Evolutionary conservation across 768 basidiomycete species (phyloP), one percentile per base, ranked within the genome.

Genomic region (Boletus rubropictus): DNA sequence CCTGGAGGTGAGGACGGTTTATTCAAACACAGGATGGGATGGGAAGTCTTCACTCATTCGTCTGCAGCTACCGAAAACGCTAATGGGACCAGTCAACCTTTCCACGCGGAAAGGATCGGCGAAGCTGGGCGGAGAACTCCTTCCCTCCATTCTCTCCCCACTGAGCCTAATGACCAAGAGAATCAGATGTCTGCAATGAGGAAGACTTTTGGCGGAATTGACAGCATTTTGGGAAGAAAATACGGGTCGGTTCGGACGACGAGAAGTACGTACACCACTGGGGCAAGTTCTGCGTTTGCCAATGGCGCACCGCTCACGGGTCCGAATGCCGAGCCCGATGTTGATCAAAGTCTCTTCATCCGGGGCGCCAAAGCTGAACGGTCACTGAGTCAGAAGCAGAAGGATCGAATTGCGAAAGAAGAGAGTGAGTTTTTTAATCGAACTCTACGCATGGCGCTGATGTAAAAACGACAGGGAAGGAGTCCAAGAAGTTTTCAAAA

Each of bases 401-500:
- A 69, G 58, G 58, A 69, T 1, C 78, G 69, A 52, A 77, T 84
- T 22, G 54, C 51, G 18, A 84, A 75, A 56, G 63, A 60, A 24
- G 80, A 81, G 65, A 63, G 84, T 82, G 32, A 38, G 76, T 44
- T 39, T 14, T 43, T 25, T 14, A 15, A 4, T 20, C 29, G 28
- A 14, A 31, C 12, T 28, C 15, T 3, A 22, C 17, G 6, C 15
- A 41, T 17, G n/a, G 1, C 3, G 7, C 40, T 48, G 25, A 55
- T 22, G 17, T 24, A 8, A 5, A 17, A 20, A 28, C 3, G 25
- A 2, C 52, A 86, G 84, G 65, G 42, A 79, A 75, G 54, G 79
- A 86, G 39, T 75, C 76, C 7, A 80, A 77, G 55, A 72, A 69
- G 32, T 67, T 89, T 29, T 77, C 81, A 7, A 89, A 80, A 59